Conservation (phyloP, 495 filamentous ascomycete species). For the Neurospora sp. region DNA sequence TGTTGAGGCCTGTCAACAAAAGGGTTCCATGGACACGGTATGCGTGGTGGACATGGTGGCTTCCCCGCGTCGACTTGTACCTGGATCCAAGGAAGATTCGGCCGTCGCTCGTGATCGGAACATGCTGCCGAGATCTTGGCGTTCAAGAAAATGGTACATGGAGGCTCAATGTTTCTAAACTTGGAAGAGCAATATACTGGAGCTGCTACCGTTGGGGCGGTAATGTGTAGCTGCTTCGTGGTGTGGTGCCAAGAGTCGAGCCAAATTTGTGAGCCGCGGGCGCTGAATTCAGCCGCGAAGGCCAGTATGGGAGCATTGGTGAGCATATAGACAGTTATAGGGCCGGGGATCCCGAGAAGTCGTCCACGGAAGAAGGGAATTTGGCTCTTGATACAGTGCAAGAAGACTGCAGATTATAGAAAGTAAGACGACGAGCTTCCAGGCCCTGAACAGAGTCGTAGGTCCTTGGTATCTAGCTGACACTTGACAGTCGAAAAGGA, state of each 20-base stretch:
- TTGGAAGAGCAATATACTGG: neutral
- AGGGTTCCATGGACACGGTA: neutral
- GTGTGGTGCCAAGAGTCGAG: neutral
- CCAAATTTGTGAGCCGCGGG: neutral
- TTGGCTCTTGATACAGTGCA: neutral
- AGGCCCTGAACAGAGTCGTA: neutral
- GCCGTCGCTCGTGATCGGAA: neutral
- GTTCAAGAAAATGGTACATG: neutral
- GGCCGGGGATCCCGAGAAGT: neutral
- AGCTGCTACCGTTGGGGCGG: neutral
- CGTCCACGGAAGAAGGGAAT: neutral
- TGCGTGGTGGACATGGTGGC: neutral
- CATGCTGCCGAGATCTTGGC: neutral
- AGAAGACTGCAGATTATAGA: neutral
- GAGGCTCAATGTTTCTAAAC: neutral
- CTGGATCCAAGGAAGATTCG: neutral
- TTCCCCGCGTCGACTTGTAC: neutral
- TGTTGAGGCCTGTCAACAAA: neutral
- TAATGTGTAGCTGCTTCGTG: neutral
- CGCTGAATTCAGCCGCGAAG: neutral
- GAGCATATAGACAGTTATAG: neutral
- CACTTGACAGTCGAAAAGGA: neutral
- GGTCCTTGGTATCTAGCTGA: neutral
- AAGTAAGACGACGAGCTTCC: neutral
- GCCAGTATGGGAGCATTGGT: neutral